Evolutionary conservation across 345 rosid species (phyloP).

Genomic region (Rhizophora apiculata): DNA sequence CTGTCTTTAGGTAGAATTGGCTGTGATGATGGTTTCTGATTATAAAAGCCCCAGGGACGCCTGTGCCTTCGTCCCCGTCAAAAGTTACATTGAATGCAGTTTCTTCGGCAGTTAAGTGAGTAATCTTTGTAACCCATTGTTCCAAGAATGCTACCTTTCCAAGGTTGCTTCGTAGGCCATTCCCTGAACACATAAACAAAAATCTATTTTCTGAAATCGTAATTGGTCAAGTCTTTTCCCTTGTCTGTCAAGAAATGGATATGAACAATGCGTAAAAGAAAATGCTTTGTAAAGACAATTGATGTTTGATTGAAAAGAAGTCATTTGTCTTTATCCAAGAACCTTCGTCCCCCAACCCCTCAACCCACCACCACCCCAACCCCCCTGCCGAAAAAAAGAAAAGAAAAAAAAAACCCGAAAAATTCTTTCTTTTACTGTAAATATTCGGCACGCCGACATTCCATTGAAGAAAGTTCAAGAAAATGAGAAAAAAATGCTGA

Average conservation of each 20-base stretch:
- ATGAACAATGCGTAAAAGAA: background rate
- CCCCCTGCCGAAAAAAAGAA: no score
- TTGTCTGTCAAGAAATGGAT: background rate
- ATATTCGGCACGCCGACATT: background rate
- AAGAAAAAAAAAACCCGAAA: background rate
- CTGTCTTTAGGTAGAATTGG: slow-evolving; percentile 57
- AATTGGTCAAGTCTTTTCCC: background rate
- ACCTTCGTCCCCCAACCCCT: background rate
- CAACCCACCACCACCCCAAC: background rate
- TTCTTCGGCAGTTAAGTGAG: slow-evolving; percentile 52
- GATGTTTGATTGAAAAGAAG: background rate
- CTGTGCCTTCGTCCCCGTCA: slow-evolving; percentile 73
- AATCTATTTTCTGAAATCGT: background rate
- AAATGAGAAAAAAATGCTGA: slow-evolving; percentile 14
- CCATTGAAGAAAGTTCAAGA: background rate
- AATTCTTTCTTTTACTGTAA: background rate
- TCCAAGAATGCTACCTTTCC: slow-evolving; percentile 66
- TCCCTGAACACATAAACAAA: slow-evolving; percentile 27
- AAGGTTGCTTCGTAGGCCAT: slow-evolving; percentile 42
- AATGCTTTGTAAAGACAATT: background rate
- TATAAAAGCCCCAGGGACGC: slow-evolving; percentile 64
- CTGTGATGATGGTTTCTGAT: slow-evolving; percentile 64
- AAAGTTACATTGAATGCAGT: slow-evolving; percentile 42
- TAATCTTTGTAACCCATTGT: slow-evolving; percentile 51
- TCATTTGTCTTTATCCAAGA: background rate